A percentile compares a stretch with the other conserved stretches of the same genome.
Conservation (phyloP, 2,329 filamentous ascomycete species). For the Aspergillus felis region DNA sequence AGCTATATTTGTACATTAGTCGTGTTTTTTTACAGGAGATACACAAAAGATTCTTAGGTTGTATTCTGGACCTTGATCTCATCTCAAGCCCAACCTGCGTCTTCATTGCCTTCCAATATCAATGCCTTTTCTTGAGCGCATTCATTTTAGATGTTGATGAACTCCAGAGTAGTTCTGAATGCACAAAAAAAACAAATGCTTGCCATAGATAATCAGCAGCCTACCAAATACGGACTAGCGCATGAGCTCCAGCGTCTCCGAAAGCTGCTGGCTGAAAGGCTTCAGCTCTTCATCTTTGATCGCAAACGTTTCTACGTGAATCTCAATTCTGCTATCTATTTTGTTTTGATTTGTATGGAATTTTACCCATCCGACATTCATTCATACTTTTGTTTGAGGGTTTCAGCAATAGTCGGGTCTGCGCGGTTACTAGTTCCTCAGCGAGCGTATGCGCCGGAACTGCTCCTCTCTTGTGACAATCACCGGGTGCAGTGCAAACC, state of each 20-base stretch:
- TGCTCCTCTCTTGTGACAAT: slow-evolving; percentile 28
- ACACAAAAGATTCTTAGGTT: background rate
- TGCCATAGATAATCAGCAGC: background rate
- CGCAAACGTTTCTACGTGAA: background rate
- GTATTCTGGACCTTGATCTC: background rate
- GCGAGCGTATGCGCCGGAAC: slow-evolving; percentile 27
- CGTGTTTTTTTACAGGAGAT: background rate
- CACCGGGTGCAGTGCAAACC: slow-evolving; percentile 19
- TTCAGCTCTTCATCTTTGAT: slow-evolving; percentile 4
- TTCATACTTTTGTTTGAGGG: background rate
- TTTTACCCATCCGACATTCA: background rate
- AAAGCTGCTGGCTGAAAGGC: slow-evolving; percentile 17
- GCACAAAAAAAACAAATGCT: background rate
- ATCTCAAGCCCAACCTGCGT: background rate
- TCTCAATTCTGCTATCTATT: background rate
- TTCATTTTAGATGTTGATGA: background rate
- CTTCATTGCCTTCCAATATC: background rate
- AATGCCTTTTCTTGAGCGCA: background rate
- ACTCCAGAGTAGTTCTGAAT: background rate
- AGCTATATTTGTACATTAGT: background rate
- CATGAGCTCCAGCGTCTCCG: slow-evolving; percentile 25
- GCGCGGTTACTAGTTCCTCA: slow-evolving; percentile 4
- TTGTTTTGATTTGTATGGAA: background rate
- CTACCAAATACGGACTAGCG: slow-evolving; percentile 30
- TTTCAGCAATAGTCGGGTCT: background rate